Evolutionary conservation across 2,329 filamentous ascomycete species (phyloP).

Genomic region (Neocatenulostroma microsporum): DNA sequence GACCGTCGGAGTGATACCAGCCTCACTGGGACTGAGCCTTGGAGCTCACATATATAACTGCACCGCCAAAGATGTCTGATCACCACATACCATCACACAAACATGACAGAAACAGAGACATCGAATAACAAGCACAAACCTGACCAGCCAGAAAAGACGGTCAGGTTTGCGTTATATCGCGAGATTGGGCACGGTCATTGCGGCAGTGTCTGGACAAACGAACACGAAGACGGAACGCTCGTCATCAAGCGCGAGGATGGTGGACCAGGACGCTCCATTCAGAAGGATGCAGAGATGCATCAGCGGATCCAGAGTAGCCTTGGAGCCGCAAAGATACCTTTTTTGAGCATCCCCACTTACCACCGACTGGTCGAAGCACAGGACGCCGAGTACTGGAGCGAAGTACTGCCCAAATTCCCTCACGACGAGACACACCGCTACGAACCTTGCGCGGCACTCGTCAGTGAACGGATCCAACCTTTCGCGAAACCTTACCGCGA

Average conservation of each 20-base stretch:
- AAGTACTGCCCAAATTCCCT: no score
- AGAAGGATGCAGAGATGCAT: constrained; percentile 7
- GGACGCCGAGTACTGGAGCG: no score
- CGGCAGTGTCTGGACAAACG: constrained; percentile 9
- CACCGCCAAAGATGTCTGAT: no score
- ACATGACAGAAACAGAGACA: no score
- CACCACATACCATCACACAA: no score
- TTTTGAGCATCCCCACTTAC: constrained; percentile 2
- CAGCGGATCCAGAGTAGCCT: constrained; percentile 1
- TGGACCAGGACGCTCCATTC: constrained; percentile 2
- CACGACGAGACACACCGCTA: constrained; percentile 1
- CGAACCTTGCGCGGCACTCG: constrained; percentile 5
- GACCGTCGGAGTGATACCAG: no score
- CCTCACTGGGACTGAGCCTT: no score
- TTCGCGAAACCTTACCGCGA: constrained; percentile 3
- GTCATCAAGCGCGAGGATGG: constrained; percentile 11
- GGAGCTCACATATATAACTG: no score
- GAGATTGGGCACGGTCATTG: constrained; percentile 8
- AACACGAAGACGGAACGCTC: neutral
- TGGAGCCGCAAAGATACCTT: neutral
- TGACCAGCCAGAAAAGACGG: no score
- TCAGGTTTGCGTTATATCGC: no score
- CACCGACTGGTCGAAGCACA: constrained; percentile 1
- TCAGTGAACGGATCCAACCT: constrained; percentile 9
- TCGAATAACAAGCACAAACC: no score